Conservation (phyloP, 345 rosid species). For the Arabis alpina region DNA sequence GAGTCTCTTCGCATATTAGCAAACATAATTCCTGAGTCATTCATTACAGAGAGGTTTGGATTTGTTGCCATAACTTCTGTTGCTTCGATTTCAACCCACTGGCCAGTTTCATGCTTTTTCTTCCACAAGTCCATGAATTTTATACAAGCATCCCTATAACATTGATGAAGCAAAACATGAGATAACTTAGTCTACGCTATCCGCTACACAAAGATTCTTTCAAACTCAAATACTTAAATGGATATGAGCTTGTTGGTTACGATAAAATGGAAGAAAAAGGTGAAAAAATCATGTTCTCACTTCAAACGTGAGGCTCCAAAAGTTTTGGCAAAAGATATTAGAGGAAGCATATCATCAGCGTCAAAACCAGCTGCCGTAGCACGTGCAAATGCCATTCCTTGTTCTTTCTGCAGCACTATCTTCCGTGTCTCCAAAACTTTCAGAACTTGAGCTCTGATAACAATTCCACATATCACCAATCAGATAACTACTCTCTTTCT, state of each 20-base stretch:
- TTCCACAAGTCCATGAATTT: slow-evolving; percentile 86
- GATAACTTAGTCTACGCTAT: slow-evolving; percentile 19
- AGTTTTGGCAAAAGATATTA: slow-evolving; percentile 78
- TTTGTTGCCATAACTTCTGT: slow-evolving; percentile 63
- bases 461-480: slow-evolving; percentile 16
- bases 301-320: slow-evolving; percentile 90
- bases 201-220: slow-evolving; percentile 11
- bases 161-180: slow-evolving; percentile 38
- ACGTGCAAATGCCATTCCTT: slow-evolving; percentile 99
- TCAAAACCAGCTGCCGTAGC: slow-evolving; percentile 99
- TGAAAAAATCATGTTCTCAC: slow-evolving; percentile 43
- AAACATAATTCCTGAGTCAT: slow-evolving; percentile 71
- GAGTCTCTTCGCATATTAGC: slow-evolving; percentile 54
- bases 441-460: slow-evolving; percentile 77
- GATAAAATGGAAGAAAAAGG: neutral
- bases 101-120: slow-evolving; percentile 93
- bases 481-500: slow-evolving; percentile 16
- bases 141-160: slow-evolving; percentile 81
- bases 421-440: slow-evolving; percentile 88
- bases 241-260: slow-evolving; percentile 9
- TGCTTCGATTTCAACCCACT: slow-evolving; percentile 89
- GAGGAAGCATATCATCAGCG: slow-evolving; percentile 68
- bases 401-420: slow-evolving; percentile 87
- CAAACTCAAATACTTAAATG: neutral
- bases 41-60: slow-evolving; percentile 59